These are phyloP conservation scores for Pseudozyma thailandica DNA, from an alignment of 1,284 basidiomycete genomes.

Conservation along the genomic window DNA sequence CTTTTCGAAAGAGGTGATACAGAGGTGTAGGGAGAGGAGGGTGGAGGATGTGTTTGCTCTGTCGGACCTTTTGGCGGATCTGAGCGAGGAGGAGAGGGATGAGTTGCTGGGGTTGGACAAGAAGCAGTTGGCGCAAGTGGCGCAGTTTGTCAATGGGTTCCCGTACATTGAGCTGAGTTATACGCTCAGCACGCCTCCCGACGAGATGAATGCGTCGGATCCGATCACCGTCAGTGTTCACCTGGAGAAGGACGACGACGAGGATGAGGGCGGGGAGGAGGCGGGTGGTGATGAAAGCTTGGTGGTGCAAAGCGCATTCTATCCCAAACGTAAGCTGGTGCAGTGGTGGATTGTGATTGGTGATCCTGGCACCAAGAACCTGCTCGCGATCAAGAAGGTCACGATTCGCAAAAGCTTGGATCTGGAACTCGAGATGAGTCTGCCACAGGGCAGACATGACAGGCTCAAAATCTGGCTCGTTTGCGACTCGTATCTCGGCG, in stretches of 20 bases:
- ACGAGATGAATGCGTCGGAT: slow-evolving; percentile 73
- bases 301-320: slow-evolving; percentile 87
- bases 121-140: slow-evolving; percentile 72
- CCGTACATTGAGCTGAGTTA: slow-evolving; percentile 80
- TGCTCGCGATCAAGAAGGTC: slow-evolving; percentile 94
- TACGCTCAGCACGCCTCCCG: slow-evolving; percentile 74
- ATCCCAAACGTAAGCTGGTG: slow-evolving; percentile 87
- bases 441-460: slow-evolving; percentile 75
- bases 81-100: slow-evolving; percentile 69
- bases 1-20: slow-evolving; percentile 80
- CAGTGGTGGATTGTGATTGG: slow-evolving; percentile 98
- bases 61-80: slow-evolving; percentile 59
- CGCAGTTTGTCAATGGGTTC: slow-evolving; percentile 75
- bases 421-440: slow-evolving; percentile 86
- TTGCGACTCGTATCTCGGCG: slow-evolving; percentile 80
- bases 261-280: slow-evolving; percentile 69
- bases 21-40: slow-evolving; percentile 76
- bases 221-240: slow-evolving; percentile 84
- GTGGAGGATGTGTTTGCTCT: slow-evolving; percentile 65
- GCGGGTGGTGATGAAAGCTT: slow-evolving; percentile 74
- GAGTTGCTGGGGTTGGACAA: slow-evolving; percentile 83
- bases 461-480: slow-evolving; percentile 88
- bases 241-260: slow-evolving; percentile 85
- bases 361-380: slow-evolving; percentile 76
- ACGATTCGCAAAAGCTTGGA: slow-evolving; percentile 78